Base-by-base conservation (phyloP, 169 alveolate genomes). In the Plasmodium chabaudi region DNA sequence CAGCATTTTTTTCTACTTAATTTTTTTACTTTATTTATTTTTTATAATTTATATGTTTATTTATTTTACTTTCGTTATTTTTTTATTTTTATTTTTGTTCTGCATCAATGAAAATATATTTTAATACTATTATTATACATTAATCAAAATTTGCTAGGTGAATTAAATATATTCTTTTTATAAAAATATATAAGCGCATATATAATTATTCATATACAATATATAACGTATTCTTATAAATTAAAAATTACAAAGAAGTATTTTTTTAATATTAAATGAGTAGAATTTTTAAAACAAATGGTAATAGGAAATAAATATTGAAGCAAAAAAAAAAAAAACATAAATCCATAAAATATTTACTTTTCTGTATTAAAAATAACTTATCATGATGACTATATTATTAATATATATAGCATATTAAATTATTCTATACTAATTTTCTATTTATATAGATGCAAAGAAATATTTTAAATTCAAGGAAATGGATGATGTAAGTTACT, bases 401-500 rank as follows among this genome's bases (percentile, higher is more conserved):
- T 51, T 51, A 15, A 15, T 9, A 15, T 51, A 51, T 13, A 12
- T 51, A 15, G n/a, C 19, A 15, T 6, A 13, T 51, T 51, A 51
- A 51, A 15, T 4, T 13, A 51, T 51, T 15, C 19, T 51, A 69
- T 42, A 34, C 25, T 60, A 39, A 21, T 61, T 42, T 63, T 64
- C 60, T 9, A 21, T 55, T 51, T 5, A 42, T 64, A 69, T 77
- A 82, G 90, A 82, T 67, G 82, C 82, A 82, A 53, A 82, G 42
- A 82, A 56, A 49, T 82, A 61, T 82, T 82, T 27, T 64, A 82
- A 82, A 64, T 82, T 82, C 57, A 82, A 82, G 72, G 90, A 82
- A 82, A 82, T 57, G 82, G 90, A 82, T 39, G 90, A 82, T 25
- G 90, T 82, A 82, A 82, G 84, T 15, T 82, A 34, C 21, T 34